These are phyloP conservation scores for Harringtonia lauricola DNA, from an alignment of 2,329 filamentous ascomycete genomes.

Conservation along the genomic window DNA sequence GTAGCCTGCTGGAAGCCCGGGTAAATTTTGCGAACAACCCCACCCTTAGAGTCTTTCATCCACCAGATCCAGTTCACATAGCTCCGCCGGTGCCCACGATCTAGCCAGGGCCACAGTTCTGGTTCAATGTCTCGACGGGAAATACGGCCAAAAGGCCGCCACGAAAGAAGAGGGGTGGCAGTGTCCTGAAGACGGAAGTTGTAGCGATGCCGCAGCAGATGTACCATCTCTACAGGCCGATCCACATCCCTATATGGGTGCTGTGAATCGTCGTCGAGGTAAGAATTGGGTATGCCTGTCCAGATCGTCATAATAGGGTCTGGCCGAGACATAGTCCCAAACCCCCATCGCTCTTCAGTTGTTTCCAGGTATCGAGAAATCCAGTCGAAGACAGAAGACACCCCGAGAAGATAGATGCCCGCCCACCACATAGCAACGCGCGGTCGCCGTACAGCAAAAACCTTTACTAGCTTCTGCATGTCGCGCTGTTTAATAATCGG, in stretches of 20 bases:
- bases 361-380: constrained; percentile 14
- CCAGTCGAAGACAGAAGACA: constrained; percentile 5
- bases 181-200: constrained; percentile 2
- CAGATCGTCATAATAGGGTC: neutral
- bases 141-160: neutral
- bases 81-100: neutral
- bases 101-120: constrained; percentile 4
- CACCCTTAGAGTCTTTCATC: neutral
- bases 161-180: neutral
- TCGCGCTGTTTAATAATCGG: constrained; percentile 13
- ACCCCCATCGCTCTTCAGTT: constrained; percentile 14
- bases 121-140: neutral
- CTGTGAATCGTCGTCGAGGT: neutral
- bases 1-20: neutral
- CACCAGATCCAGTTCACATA: constrained; percentile 5
- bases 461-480: constrained; percentile 14
- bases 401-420: constrained; percentile 17
- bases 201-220: constrained; percentile 1
- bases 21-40: neutral
- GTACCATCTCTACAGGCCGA: neutral
- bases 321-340: neutral
- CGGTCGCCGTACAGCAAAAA: constrained; percentile 16
- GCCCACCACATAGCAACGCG: constrained; percentile 19
- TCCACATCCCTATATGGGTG: neutral
- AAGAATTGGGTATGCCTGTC: constrained; percentile 1